Percentiles rank a stretch among this genome's conserved stretches.
Conservation (phyloP, 2,329 filamentous ascomycete species). For the Aspergillus sergii region DNA sequence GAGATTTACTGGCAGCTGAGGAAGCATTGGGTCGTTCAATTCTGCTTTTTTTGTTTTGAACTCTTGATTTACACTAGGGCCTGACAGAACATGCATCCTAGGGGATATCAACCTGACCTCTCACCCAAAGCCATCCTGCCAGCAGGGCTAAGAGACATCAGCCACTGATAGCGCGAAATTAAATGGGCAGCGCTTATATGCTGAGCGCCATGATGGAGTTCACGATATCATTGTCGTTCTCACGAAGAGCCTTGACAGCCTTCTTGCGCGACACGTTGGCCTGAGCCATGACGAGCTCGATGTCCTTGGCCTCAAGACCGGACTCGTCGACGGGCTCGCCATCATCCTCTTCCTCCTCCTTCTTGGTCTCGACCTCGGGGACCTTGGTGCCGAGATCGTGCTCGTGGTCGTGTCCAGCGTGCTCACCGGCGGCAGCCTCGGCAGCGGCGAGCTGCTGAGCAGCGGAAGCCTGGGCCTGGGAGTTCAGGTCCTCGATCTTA, state of each 20-base stretch:
- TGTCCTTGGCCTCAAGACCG: constrained; percentile 97
- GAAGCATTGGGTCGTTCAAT: constrained; percentile 21
- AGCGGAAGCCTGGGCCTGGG: constrained; percentile 91
- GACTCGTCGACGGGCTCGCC: constrained; percentile 93
- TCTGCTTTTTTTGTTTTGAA: constrained; percentile 33
- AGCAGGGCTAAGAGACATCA: constrained; percentile 25
- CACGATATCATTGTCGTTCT: constrained; percentile 99
- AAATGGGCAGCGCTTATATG: constrained; percentile 56
- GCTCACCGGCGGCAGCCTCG: constrained; percentile 62
- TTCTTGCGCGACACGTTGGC: constrained; percentile 96
- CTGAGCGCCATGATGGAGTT: constrained; percentile 99
- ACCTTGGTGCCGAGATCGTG: constrained; percentile 60
- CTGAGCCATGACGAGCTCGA: constrained; percentile 98
- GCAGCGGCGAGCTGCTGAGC: constrained; percentile 89
- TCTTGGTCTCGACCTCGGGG: constrained; percentile 60
- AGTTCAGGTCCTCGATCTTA: constrained; percentile 99
- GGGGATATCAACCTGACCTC: constrained; percentile 30
- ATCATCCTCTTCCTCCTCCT: constrained; percentile 86
- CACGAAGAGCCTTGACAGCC: constrained; percentile 91
- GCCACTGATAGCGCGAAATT: constrained; percentile 27
- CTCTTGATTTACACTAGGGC: constrained; percentile 42
- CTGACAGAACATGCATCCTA: constrained; percentile 25
- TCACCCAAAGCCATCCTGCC: constrained; percentile 35
- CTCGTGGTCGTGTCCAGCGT: constrained; percentile 61
- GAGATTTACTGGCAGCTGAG: background rate